Evolutionary conservation across 768 basidiomycete species (phyloP).

Genomic region (Rhizopogon roseolus): DNA sequence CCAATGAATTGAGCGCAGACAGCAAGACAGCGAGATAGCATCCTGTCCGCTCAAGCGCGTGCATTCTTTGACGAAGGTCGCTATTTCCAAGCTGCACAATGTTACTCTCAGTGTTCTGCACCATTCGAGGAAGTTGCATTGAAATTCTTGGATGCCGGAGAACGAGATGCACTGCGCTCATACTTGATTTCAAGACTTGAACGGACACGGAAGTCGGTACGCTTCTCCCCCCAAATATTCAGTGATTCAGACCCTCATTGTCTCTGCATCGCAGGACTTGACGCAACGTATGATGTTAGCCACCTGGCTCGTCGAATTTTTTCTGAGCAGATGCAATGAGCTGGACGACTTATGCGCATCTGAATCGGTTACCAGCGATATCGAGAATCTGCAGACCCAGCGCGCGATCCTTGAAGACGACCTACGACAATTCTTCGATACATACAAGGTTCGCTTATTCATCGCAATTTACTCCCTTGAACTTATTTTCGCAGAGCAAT

Average conservation of each 20-base stretch:
- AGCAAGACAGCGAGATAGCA: conserved; percentile 78
- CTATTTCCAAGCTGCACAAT: conserved; percentile 89
- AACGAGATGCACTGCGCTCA: conserved; percentile 85
- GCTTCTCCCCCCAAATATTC: conserved; percentile 18
- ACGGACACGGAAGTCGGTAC: conserved; percentile 74
- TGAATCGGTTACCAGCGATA: conserved; percentile 74
- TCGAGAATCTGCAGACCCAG: conserved; percentile 80
- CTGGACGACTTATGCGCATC: conserved; percentile 92
- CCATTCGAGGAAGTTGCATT: conserved; percentile 90
- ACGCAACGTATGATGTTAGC: conserved; percentile 97
- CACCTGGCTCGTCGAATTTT: conserved; percentile 97
- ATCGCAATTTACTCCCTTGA: background rate
- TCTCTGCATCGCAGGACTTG: conserved; percentile 52
- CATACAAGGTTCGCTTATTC: conserved; percentile 69
- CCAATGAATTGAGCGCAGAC: conserved; percentile 42
- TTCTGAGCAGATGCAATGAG: conserved; percentile 93
- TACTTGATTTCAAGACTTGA: conserved; percentile 89
- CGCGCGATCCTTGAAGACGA: conserved; percentile 87
- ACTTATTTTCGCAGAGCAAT: conserved; percentile 51
- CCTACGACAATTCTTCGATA: conserved; percentile 86
- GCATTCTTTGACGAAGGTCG: conserved; percentile 72
- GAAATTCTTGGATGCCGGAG: conserved; percentile 83
- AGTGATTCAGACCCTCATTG: background rate
- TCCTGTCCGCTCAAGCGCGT: conserved; percentile 81
- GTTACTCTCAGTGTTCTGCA: conserved; percentile 84